phyloP scores from a whole-genome alignment of 495 filamentous ascomycete genomes.

The Pyrenopolyporus hunteri region DNA sequence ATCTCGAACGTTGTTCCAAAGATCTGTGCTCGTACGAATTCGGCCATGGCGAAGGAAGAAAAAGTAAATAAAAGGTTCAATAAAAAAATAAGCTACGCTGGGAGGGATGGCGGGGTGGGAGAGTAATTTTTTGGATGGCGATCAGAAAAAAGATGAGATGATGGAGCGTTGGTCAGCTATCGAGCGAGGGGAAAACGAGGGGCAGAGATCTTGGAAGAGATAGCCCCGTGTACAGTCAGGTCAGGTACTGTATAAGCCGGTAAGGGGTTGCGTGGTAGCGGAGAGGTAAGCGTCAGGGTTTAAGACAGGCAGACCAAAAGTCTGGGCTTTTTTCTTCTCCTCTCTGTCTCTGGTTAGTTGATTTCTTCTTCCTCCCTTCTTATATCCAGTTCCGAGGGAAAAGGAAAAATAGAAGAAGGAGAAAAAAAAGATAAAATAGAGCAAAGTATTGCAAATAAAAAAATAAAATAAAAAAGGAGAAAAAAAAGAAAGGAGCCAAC shows the following conservation, averaged over 20 bases:
- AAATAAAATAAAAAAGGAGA: neutral
- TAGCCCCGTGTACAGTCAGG: conserved; percentile 16
- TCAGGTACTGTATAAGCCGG: conserved; percentile 6
- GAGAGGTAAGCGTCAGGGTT: neutral
- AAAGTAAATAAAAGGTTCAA: too few relatives aligned
- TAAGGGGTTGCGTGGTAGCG: neutral
- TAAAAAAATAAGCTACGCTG: too few relatives aligned
- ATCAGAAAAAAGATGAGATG: conserved; percentile 19
- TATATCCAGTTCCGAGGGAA: neutral
- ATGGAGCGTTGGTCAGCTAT: conserved; percentile 27
- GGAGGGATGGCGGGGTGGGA: conserved; percentile 4
- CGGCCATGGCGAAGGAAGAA: conserved; percentile 85
- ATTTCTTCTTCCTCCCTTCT: neutral
- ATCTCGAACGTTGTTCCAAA: conserved; percentile 99
- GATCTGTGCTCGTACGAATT: conserved; percentile 99
- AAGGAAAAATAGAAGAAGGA: neutral
- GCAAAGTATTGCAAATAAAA: neutral
- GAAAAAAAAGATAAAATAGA: neutral
- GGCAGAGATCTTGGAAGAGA: conserved; percentile 26
- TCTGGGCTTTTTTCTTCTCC: too few relatives aligned
- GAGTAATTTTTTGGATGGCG: conserved; percentile 8
- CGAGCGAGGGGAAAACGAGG: conserved; percentile 32
- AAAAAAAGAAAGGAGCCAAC: neutral
- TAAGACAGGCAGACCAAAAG: too few relatives aligned
- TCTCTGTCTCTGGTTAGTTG: neutral